These are phyloP conservation scores for Pythium coloratum DNA, from an alignment of 352 stramenopile species.

Conservation along the genomic window DNA sequence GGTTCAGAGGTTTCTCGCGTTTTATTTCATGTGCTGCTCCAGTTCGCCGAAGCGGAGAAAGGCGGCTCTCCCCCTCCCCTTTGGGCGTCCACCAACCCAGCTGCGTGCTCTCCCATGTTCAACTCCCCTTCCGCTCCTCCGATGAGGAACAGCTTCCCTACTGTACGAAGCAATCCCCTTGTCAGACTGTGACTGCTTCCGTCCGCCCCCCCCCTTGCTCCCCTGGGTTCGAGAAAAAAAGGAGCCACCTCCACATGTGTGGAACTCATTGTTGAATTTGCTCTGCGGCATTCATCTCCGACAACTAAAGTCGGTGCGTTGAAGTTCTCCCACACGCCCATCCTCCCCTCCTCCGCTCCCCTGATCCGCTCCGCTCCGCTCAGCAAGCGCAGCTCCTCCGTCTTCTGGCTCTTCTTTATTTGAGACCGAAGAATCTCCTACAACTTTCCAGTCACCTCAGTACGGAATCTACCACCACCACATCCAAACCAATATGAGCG, in stretches of 20 bases:
- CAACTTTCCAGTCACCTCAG: conserved; percentile 13
- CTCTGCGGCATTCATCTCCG: conserved; percentile 1
- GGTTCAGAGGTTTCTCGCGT: not conserved
- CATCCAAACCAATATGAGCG: conserved; percentile 50
- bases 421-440: conserved; percentile 13
- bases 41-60: not conserved
- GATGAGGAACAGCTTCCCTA: conserved; percentile 2
- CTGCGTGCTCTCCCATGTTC: conserved; percentile 21
- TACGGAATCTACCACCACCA: conserved; percentile 15
- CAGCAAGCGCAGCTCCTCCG: conserved; percentile 7
- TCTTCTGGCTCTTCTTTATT: conserved; percentile 26
- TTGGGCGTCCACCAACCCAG: not conserved
- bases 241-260: not conserved
- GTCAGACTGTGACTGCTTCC: not conserved
- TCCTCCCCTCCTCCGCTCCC: conserved; percentile 3
- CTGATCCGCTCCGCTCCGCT: conserved; percentile 8
- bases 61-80: not conserved
- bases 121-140: conserved; percentile 6
- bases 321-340: conserved; percentile 20
- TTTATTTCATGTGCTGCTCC: not conserved
- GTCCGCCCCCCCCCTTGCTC: not conserved
- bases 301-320: conserved; percentile 16
- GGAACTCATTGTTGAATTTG: conserved; percentile 33
- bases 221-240: not conserved
- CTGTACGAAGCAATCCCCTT: not conserved